Conservation (phyloP, 768 basidiomycete genomes). For the Termitomyces sp. region DNA sequence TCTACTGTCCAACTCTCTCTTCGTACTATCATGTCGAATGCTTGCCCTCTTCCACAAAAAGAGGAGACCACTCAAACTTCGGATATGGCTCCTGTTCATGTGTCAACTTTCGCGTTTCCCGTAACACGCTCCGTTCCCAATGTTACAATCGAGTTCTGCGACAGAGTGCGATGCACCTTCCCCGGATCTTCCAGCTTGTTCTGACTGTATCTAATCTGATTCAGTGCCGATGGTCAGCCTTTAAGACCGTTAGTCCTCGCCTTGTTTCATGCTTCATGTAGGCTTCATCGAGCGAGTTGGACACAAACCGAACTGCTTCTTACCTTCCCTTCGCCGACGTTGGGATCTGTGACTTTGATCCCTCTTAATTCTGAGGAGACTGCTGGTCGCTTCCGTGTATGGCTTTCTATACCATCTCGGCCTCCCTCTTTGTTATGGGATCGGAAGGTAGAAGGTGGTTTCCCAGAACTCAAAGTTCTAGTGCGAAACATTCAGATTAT, state of each 20-base stretch:
- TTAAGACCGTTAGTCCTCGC: neutral
- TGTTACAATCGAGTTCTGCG: slow-evolving; percentile 89
- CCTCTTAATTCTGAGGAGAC: slow-evolving; percentile 80
- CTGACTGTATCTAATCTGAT: neutral
- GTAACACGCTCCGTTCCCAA: slow-evolving; percentile 37
- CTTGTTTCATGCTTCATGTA: slow-evolving; percentile 23
- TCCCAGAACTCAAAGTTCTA: slow-evolving; percentile 84
- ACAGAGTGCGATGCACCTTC: slow-evolving; percentile 59
- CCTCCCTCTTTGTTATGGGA: slow-evolving; percentile 71
- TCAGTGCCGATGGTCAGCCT: slow-evolving; percentile 77
- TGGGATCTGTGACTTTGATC: slow-evolving; percentile 63
- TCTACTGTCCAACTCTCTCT: neutral
- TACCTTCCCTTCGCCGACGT: slow-evolving; percentile 79
- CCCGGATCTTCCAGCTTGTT: neutral
- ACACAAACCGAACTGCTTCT: slow-evolving; percentile 88
- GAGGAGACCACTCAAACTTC: neutral
- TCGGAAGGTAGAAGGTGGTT: slow-evolving; percentile 84
- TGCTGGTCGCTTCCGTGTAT: slow-evolving; percentile 86
- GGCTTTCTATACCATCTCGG: slow-evolving; percentile 49
- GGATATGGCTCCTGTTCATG: slow-evolving; percentile 27
- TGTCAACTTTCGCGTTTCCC: slow-evolving; percentile 54
- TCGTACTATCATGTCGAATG: neutral
- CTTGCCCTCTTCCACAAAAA: slow-evolving; percentile 1
- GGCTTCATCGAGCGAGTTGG: slow-evolving; percentile 93
- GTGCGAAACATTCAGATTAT: slow-evolving; percentile 27